These are phyloP conservation scores for Starmerella ratchasimensis DNA, from an alignment of 805 yeast genomes.

Conservation along the genomic window DNA sequence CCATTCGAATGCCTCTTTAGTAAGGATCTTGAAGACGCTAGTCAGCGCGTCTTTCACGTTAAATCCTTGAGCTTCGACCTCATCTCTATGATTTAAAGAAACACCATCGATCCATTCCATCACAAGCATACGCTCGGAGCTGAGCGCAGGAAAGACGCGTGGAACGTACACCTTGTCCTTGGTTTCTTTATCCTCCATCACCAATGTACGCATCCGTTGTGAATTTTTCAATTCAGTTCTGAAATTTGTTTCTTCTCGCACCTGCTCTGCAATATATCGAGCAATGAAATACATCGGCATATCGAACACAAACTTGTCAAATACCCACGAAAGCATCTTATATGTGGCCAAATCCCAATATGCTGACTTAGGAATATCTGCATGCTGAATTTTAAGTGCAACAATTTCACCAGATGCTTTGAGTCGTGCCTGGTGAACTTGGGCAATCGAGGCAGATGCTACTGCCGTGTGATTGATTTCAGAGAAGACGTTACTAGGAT, in stretches of 20 bases:
- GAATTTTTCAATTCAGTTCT: slow-evolving; percentile 43
- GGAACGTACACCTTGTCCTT: slow-evolving; percentile 39
- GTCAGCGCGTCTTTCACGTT: slow-evolving; percentile 34
- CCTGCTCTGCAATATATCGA: slow-evolving; percentile 42
- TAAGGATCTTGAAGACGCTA: slow-evolving; percentile 38
- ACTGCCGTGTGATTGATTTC: slow-evolving; percentile 43
- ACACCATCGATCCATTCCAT: slow-evolving; percentile 72
- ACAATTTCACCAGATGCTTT: slow-evolving; percentile 50
- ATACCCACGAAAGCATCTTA: slow-evolving; percentile 36
- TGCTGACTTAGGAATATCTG: slow-evolving; percentile 47
- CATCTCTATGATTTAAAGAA: slow-evolving; percentile 36
- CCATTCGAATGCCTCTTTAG: slow-evolving; percentile 49
- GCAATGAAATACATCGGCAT: slow-evolving; percentile 49
- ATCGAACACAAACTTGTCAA: slow-evolving; percentile 42
- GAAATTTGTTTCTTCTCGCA: slow-evolving; percentile 52
- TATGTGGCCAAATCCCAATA: slow-evolving; percentile 49
- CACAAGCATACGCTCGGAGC: slow-evolving; percentile 41
- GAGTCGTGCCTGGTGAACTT: slow-evolving; percentile 68
- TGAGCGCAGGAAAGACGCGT: slow-evolving; percentile 31
- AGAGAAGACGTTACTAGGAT: slow-evolving; percentile 34
- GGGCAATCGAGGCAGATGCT: slow-evolving; percentile 83
- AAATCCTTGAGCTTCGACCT: slow-evolving; percentile 29
- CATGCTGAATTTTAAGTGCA: slow-evolving; percentile 85
- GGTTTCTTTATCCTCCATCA: slow-evolving; percentile 31
- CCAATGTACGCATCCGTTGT: slow-evolving; percentile 26